phyloP scores from a whole-genome alignment of 192 early-diverging fungal genomes.

The Entomortierella chlamydospora region DNA sequence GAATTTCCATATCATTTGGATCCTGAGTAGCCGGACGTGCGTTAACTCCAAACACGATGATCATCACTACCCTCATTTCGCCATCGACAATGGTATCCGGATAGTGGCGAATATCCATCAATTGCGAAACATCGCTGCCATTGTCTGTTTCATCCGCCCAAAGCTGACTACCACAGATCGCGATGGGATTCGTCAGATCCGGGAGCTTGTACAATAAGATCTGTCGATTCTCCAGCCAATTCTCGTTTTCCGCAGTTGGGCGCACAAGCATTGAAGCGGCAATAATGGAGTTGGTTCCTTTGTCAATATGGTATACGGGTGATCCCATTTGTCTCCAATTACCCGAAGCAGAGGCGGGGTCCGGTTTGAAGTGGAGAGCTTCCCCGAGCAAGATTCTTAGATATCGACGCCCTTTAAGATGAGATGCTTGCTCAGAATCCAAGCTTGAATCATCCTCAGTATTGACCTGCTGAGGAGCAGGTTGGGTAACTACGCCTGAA shows the following conservation, averaged over 20 bases:
- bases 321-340: slow-evolving; percentile 16
- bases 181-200: slow-evolving; percentile 28
- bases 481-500: too few relatives aligned
- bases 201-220: slow-evolving; percentile 30
- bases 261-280: slow-evolving; percentile 30
- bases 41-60: slow-evolving; percentile 35
- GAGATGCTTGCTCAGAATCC: neutral
- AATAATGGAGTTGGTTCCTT: slow-evolving; percentile 10
- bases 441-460: too few relatives aligned
- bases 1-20: slow-evolving; percentile 5
- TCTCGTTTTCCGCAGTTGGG: neutral
- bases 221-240: neutral
- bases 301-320: slow-evolving; percentile 24
- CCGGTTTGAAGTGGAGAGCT: neutral
- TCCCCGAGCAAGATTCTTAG: slow-evolving; percentile 3
- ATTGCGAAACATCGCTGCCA: slow-evolving; percentile 5
- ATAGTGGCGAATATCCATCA: slow-evolving; percentile 39
- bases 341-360: neutral
- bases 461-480: too few relatives aligned
- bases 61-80: slow-evolving; percentile 34
- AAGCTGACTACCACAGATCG: slow-evolving; percentile 13
- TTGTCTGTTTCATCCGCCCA: slow-evolving; percentile 8
- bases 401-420: too few relatives aligned
- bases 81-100: neutral
- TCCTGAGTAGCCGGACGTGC: slow-evolving; percentile 2